Base-by-base conservation (phyloP, 306 rosid species). In the Coriaria nepalensis region DNA sequence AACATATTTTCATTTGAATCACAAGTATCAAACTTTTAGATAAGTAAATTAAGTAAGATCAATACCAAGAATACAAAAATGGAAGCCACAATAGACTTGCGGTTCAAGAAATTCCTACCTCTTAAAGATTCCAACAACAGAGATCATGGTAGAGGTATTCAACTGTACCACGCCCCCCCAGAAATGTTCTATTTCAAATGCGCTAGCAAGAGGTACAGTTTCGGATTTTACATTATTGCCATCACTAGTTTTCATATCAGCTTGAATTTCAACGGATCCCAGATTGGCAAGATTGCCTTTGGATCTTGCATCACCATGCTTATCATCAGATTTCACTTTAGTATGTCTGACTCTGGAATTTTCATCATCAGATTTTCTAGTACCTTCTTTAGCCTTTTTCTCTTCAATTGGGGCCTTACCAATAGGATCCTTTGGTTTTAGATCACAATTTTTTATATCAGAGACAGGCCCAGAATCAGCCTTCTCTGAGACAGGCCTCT, bases 141-240 rank as follows among this genome's bases (percentile, higher is more conserved):
- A 57, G 6, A 68, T 60, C 45, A 72, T 71, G 43, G 68, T 65
- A 0, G 85, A 86, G 57, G 73, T 56, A 65, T 69, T 86, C 33
- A 72, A 46, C 52, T 79, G 93, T 55, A 86, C 81, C 64, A 65
- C 56, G 56, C 96, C 96, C 60, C 65, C 81, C 96, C 96, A 86
- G 9, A 79, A 35, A 53, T n/a, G 54, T 43, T 82, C 86, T 44
- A 73, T 72, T 64, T 63, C 67, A 34, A 60, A 51, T 46, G 33
- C 44, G 12, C 43, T 65, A 37, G 62, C 4, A 4, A 39, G 60
- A 14, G 20, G 14, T 45, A 44, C 34, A 68, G 62, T 53, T 62
- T 64, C 73, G 10, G 55, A 45, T 55, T 75, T 54, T 13, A 15
- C 20, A 55, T 59, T 57, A 53, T 55, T 48, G 45, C 29, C 29